These are phyloP conservation scores for Fusarium keratoplasticum DNA, from an alignment of 2,329 filamentous ascomycete genomes.

Conservation along the genomic window DNA sequence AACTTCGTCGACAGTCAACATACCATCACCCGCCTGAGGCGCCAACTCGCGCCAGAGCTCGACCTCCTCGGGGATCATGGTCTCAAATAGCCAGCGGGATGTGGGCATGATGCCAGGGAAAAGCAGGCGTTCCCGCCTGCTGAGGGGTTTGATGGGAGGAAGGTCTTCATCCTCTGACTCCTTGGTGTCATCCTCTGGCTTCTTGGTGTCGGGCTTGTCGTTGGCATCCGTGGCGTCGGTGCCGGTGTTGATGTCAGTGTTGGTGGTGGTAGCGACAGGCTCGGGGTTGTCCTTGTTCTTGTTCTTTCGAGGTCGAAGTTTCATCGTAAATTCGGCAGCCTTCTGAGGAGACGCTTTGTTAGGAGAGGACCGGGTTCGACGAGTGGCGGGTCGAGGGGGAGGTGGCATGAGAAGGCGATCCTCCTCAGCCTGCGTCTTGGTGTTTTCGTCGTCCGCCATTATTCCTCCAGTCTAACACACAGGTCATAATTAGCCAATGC, in stretches of 20 bases:
- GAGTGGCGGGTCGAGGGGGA: background rate
- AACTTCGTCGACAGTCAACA: constrained; percentile 1
- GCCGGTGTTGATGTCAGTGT: background rate
- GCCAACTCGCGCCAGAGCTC: background rate
- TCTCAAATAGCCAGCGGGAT: background rate
- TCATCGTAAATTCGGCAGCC: background rate
- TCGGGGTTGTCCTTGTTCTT: background rate
- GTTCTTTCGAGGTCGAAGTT: background rate
- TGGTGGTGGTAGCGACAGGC: background rate
- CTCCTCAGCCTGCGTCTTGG: background rate
- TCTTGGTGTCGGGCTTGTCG: background rate
- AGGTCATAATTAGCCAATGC: background rate
- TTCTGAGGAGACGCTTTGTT: background rate
- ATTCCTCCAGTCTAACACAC: background rate
- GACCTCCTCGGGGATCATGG: background rate
- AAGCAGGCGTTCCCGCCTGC: background rate
- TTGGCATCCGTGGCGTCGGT: background rate
- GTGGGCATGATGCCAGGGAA: background rate
- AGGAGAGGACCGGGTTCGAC: background rate
- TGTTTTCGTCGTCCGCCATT: background rate
- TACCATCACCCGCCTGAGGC: background rate
- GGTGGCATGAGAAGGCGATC: background rate
- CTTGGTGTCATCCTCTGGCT: background rate
- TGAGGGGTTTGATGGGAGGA: background rate
- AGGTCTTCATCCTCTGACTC: background rate